Evolutionary conservation across 371 early-diverging fungal species (phyloP).

Genomic region (Saksenaea oblongispora): DNA sequence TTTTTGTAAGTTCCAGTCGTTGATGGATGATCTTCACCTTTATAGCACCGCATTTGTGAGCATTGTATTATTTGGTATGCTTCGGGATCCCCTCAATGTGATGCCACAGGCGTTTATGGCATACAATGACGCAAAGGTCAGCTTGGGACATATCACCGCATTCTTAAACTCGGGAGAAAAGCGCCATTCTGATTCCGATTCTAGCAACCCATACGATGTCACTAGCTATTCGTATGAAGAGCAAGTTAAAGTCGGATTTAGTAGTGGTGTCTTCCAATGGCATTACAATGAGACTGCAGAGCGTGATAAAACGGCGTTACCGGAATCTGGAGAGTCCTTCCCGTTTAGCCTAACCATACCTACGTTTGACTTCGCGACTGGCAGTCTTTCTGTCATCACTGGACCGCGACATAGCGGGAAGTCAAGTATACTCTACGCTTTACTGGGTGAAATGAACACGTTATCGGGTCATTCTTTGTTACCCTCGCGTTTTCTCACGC

Average conservation of each 20-base stretch:
- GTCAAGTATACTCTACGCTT: conserved; percentile 63
- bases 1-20: background rate
- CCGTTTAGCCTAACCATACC: conserved; percentile 26
- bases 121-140: conserved; percentile 57
- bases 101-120: conserved; percentile 64
- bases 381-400: conserved; percentile 58
- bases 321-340: background rate
- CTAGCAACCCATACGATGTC: conserved; percentile 3
- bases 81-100: conserved; percentile 65
- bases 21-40: too few species aligned
- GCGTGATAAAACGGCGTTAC: background rate
- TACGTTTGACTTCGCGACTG: conserved; percentile 54
- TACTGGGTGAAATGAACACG: conserved; percentile 66
- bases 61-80: conserved; percentile 63
- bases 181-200: conserved; percentile 9
- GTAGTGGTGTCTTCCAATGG: conserved; percentile 29
- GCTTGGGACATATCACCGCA: conserved; percentile 52
- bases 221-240: conserved; percentile 11
- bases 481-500: conserved; percentile 33
- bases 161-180: conserved; percentile 46
- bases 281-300: background rate
- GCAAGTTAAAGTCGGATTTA: conserved; percentile 24
- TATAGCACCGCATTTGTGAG: conserved; percentile 63
- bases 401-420: conserved; percentile 71
- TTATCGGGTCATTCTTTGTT: conserved; percentile 43